Evolutionary conservation across 106 monocot genomes (phyloP).

Genomic region (Dendrobium nobile): DNA sequence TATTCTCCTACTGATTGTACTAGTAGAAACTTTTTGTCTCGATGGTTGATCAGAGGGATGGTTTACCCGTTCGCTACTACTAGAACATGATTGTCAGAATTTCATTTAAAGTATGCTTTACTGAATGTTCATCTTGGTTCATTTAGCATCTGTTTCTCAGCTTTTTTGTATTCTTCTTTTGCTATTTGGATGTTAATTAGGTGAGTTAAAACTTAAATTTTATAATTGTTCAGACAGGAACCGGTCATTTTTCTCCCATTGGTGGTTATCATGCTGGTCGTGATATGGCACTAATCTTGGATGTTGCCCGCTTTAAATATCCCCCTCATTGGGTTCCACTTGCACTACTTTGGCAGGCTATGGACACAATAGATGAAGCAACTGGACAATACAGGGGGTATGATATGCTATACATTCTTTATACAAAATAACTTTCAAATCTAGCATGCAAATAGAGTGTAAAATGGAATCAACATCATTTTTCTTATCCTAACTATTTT

Average conservation of each 20-base stretch:
- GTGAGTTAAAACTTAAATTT: neutral
- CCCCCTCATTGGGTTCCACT: conserved; percentile 98
- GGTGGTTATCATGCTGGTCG: conserved; percentile 91
- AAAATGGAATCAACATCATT: neutral
- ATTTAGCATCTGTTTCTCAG: neutral
- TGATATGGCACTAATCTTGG: conserved; percentile 92
- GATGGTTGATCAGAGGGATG: neutral
- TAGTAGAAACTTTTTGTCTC: neutral
- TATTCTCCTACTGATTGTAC: neutral
- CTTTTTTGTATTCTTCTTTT: neutral
- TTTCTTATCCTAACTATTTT: neutral
- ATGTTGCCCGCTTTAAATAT: conserved; percentile 98
- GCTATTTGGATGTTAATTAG: neutral
- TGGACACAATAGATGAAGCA: conserved; percentile 68
- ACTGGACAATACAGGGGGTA: conserved; percentile 82
- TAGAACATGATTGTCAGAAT: conserved; percentile 1
- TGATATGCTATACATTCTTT: conserved; percentile 5
- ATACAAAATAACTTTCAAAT: neutral
- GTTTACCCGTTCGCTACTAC: neutral
- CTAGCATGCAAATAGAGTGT: neutral
- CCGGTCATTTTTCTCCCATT: conserved; percentile 95
- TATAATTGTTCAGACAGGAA: conserved; percentile 65
- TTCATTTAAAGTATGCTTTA: neutral
- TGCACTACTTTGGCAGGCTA: conserved; percentile 92
- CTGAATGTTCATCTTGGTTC: neutral